Percentiles rank a stretch among this genome's conserved stretches.
These are phyloP conservation scores for Amylocarpus encephaloides DNA, from an alignment of 2,329 filamentous ascomycete species.

Conservation along the genomic window DNA sequence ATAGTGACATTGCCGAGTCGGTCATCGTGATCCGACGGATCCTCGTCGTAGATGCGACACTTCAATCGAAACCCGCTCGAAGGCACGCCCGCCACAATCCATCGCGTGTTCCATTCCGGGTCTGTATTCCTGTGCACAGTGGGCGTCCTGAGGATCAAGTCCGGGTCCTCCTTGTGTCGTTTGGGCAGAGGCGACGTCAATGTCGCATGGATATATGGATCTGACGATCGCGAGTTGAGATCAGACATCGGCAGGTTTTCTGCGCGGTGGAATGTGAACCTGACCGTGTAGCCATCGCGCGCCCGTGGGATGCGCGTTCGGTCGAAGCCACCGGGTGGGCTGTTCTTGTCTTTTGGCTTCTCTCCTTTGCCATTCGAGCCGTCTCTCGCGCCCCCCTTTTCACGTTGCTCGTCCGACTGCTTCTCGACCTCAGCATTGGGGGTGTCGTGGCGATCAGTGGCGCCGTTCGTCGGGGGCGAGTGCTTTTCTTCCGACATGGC, in stretches of 20 bases:
- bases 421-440: constrained; percentile 18
- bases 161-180: constrained; percentile 80
- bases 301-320: constrained; percentile 67
- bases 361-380: constrained; percentile 29
- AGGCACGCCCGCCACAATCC: constrained; percentile 84
- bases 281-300: constrained; percentile 74
- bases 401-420: constrained; percentile 6
- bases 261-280: constrained; percentile 77
- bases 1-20: constrained; percentile 81
- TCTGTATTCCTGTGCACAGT: constrained; percentile 68
- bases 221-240: constrained; percentile 68
- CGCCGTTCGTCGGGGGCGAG: constrained; percentile 4
- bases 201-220: constrained; percentile 77
- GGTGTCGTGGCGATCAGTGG: constrained; percentile 1
- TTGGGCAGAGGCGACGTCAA: constrained; percentile 60
- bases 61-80: constrained; percentile 76
- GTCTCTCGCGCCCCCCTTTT: constrained; percentile 22
- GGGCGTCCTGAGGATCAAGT: constrained; percentile 65
- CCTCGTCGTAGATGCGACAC: constrained; percentile 83
- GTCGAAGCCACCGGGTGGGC: constrained; percentile 64
- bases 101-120: constrained; percentile 77
- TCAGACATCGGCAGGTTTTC: constrained; percentile 78
- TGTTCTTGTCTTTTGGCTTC: constrained; percentile 28
- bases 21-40: constrained; percentile 79
- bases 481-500: constrained; percentile 16